Evolutionary conservation across 306 rosid genomes (phyloP).

Genomic region (Mimosa pudica): DNA sequence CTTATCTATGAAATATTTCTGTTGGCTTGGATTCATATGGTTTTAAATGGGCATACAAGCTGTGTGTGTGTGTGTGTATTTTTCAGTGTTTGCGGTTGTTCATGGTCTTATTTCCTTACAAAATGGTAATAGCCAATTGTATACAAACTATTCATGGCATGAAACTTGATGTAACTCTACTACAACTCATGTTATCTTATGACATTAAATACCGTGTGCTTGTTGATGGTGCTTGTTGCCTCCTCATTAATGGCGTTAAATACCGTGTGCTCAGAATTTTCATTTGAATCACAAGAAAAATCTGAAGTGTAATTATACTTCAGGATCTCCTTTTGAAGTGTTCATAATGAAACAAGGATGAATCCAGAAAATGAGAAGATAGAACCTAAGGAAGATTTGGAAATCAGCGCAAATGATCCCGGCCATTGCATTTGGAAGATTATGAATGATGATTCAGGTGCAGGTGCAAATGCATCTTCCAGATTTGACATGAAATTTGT

Average conservation of each 20-base stretch:
- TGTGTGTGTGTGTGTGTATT: neutral
- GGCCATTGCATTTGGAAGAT: constrained; percentile 40
- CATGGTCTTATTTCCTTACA: neutral
- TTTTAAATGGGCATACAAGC: neutral
- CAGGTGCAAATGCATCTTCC: constrained; percentile 97
- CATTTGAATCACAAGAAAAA: constrained; percentile 29
- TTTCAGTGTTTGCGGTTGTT: neutral
- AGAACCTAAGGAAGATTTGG: constrained; percentile 61
- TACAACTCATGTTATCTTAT: neutral
- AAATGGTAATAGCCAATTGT: neutral
- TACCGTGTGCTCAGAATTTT: neutral
- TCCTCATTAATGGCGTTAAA: neutral
- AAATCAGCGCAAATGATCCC: constrained; percentile 49
- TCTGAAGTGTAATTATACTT: constrained; percentile 32
- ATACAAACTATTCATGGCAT: neutral
- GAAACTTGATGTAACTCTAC: neutral
- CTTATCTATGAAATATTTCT: neutral
- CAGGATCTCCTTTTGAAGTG: constrained; percentile 47
- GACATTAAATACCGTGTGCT: neutral
- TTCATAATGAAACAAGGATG: constrained; percentile 45
- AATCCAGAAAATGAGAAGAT: constrained; percentile 47
- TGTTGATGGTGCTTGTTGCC: neutral
- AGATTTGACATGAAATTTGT: constrained; percentile 51
- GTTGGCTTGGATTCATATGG: neutral
- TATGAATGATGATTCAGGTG: constrained; percentile 60